These are phyloP conservation scores for Thuidium tamariscinum DNA, from an alignment of 225 moss, liverwort and hornwort genomes.

Conservation along the genomic window DNA sequence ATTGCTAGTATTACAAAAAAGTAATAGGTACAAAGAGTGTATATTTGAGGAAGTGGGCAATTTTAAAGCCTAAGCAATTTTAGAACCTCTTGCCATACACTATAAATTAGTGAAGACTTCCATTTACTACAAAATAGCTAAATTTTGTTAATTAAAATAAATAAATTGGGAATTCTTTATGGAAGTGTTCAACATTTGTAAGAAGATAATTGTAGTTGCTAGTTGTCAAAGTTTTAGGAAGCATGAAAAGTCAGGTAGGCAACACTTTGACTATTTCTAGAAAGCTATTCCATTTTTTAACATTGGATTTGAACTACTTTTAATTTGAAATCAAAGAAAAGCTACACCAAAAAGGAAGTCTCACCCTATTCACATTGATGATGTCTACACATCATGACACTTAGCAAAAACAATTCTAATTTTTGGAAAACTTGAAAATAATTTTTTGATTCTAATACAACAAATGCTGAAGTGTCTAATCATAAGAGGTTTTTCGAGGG, in stretches of 20 bases:
- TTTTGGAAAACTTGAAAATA: neutral
- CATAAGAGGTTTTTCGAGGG: no score
- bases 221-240: no score
- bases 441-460: accelerated
- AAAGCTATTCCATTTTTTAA: neutral
- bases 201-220: neutral
- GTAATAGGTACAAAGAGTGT: no score
- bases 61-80: no score
- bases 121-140: no score
- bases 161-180: no score
- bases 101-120: no score
- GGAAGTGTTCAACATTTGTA: neutral
- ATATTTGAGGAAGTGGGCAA: no score
- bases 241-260: neutral
- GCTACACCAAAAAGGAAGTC: accelerated
- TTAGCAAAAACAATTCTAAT: accelerated
- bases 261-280: neutral
- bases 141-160: no score
- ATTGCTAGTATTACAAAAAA: no score
- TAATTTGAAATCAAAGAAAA: neutral
- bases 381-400: neutral
- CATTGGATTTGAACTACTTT: neutral
- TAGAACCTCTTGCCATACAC: no score
- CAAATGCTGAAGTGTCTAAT: no score
- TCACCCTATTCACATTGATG: neutral